A percentile compares a stretch with the other conserved stretches of the same genome.
These are phyloP conservation scores for Arthrobotrys sinensis DNA, from an alignment of 2,329 filamentous ascomycete species.

Conservation along the genomic window DNA sequence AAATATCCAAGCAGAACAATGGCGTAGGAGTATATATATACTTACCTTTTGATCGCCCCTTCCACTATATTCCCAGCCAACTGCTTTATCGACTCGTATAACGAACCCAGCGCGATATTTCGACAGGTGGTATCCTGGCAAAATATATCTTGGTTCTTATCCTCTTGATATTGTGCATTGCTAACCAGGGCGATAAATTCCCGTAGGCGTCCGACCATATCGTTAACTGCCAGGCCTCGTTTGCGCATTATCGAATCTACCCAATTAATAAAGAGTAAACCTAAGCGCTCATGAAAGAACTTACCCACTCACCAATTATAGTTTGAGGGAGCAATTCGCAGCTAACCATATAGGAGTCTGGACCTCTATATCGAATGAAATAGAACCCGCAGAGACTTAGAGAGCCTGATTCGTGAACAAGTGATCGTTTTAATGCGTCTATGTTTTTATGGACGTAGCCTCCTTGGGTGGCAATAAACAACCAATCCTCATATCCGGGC, in stretches of 20 bases:
- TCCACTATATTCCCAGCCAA: too few species aligned
- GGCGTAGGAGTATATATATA: too few species aligned
- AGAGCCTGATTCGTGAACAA: conserved; percentile 10
- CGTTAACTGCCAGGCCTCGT: neutral
- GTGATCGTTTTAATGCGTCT: neutral
- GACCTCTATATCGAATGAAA: conserved; percentile 9
- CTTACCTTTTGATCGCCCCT: too few species aligned
- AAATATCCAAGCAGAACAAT: too few species aligned
- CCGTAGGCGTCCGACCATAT: neutral
- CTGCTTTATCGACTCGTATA: conserved; percentile 10
- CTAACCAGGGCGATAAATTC: conserved; percentile 2
- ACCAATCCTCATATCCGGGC: conserved; percentile 30
- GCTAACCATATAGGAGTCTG: neutral
- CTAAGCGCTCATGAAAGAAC: too few species aligned
- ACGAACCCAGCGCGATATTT: conserved; percentile 19
- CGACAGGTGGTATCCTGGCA: conserved; percentile 1
- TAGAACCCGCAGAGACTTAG: conserved; percentile 8
- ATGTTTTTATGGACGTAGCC: neutral
- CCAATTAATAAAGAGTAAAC: too few species aligned
- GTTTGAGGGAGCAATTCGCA: conserved; percentile 13
- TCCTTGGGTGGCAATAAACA: conserved; percentile 9
- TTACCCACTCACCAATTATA: too few species aligned
- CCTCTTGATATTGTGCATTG: neutral
- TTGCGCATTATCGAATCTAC: neutral
- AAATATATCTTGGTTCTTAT: neutral